Conservation (phyloP, 2,329 filamentous ascomycete species). For the Aspergillus unguis region DNA sequence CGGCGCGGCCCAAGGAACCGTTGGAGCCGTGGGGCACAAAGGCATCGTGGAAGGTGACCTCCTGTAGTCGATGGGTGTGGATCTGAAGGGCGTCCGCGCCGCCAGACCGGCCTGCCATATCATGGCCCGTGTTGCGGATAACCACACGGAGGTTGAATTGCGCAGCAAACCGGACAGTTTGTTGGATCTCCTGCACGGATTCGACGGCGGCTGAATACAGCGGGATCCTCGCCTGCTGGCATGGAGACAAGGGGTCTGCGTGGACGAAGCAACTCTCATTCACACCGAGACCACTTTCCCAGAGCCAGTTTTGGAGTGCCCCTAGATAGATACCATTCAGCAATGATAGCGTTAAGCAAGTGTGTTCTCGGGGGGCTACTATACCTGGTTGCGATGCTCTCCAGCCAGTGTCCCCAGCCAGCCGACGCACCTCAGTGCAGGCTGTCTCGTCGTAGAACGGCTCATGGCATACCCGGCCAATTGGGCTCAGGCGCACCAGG, state of each 20-base stretch:
- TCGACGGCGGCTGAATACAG: background rate
- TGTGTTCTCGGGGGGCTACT: too few species aligned
- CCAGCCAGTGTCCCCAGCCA: background rate
- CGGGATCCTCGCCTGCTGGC: background rate
- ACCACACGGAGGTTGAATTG: background rate
- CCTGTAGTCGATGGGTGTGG: background rate
- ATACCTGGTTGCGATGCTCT: background rate
- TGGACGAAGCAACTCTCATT: too few species aligned
- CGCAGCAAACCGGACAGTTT: background rate
- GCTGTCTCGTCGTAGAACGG: background rate
- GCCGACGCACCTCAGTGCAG: background rate
- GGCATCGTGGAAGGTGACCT: background rate
- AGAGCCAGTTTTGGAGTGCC: background rate
- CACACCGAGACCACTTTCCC: background rate
- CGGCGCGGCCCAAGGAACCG: background rate
- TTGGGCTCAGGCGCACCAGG: background rate
- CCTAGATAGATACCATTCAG: background rate
- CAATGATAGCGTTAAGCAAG: too few species aligned
- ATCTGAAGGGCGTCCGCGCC: background rate
- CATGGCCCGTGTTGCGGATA: background rate
- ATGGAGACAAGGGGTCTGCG: background rate
- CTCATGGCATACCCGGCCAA: background rate
- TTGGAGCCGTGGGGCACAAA: background rate
- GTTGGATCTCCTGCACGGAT: background rate
- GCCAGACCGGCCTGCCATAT: background rate